Conservation (phyloP, 1,139 yeast genomes). For the Scheffersomyces illinoinensis region DNA sequence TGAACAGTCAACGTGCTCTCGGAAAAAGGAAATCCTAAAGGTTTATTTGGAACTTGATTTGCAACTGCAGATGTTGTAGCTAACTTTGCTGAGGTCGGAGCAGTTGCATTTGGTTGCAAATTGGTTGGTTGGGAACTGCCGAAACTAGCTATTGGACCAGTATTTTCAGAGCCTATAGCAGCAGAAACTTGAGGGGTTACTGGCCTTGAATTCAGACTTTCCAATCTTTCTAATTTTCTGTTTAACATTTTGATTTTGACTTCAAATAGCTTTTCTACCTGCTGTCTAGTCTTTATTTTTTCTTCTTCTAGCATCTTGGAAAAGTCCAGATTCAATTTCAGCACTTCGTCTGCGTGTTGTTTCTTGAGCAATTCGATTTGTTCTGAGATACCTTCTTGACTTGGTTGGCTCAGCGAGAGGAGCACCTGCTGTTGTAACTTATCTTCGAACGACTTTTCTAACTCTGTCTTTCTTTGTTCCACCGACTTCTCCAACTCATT, state of each 20-base stretch:
- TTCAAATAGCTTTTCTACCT: slow-evolving; percentile 42
- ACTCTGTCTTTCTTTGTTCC: slow-evolving; percentile 15
- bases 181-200: not conserved
- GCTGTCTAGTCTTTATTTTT: slow-evolving; percentile 28
- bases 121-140: not conserved
- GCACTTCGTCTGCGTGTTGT: slow-evolving; percentile 24
- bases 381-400: slow-evolving; percentile 2
- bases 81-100: not conserved
- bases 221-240: slow-evolving; percentile 41
- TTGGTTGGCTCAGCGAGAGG: not conserved
- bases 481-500: slow-evolving; percentile 21
- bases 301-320: slow-evolving; percentile 32
- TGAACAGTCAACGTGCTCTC: slow-evolving; percentile 36
- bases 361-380: slow-evolving; percentile 3
- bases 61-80: not conserved
- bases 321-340: slow-evolving; percentile 27
- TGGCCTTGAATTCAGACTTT: slow-evolving; percentile 7
- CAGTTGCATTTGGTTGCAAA: not conserved
- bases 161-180: slow-evolving; percentile 2
- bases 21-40: slow-evolving; percentile 25
- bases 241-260: slow-evolving; percentile 45
- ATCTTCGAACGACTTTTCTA: slow-evolving; percentile 20
- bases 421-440: slow-evolving; percentile 3
- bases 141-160: not conserved
- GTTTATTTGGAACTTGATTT: slow-evolving; percentile 4